phyloP scores from a whole-genome alignment of 352 stramenopile genomes.

The Globisporangium spinosum region DNA sequence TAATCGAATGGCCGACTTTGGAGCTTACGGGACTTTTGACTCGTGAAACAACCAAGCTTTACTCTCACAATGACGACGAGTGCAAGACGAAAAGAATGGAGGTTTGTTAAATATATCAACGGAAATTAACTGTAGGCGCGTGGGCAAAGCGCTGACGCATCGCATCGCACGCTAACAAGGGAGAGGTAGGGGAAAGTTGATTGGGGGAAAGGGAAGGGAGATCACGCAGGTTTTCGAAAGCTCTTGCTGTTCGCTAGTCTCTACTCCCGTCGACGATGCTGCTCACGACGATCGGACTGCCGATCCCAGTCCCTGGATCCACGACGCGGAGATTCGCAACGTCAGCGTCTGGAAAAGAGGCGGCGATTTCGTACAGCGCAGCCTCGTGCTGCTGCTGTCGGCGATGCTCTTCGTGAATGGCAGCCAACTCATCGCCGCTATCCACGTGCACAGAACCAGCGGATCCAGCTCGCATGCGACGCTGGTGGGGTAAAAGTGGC shows the following conservation, averaged over 20 bases:
- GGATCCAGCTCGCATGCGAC: slow-evolving; percentile 1
- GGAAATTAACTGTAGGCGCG: slow-evolving; percentile 3
- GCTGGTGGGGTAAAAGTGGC: slow-evolving; percentile 2
- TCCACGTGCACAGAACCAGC: not conserved
- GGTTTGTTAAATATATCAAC: slow-evolving; percentile 20
- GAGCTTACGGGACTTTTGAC: not conserved
- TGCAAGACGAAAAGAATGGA: not conserved
- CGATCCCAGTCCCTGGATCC: not conserved
- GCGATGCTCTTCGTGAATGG: slow-evolving; percentile 11
- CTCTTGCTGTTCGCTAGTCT: not conserved
- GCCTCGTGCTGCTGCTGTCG: slow-evolving; percentile 13
- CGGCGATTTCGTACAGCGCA: slow-evolving; percentile 26
- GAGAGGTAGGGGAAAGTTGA: slow-evolving; percentile 1
- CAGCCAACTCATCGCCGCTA: not conserved
- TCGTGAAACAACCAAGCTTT: not conserved
- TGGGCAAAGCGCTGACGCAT: not conserved
- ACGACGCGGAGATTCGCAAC: not conserved
- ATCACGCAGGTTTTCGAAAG: not conserved
- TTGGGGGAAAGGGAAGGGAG: not conserved
- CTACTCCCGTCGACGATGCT: slow-evolving; percentile 3
- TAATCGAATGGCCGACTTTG: not conserved
- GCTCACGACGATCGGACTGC: slow-evolving; percentile 9
- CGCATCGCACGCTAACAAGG: not conserved
- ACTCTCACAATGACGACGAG: not conserved
- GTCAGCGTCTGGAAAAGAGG: slow-evolving; percentile 23